Evolutionary conservation across 2,329 filamentous ascomycete genomes (phyloP), one percentile per base, ranked within the genome.

Genomic region (Fusarium buxicola): DNA sequence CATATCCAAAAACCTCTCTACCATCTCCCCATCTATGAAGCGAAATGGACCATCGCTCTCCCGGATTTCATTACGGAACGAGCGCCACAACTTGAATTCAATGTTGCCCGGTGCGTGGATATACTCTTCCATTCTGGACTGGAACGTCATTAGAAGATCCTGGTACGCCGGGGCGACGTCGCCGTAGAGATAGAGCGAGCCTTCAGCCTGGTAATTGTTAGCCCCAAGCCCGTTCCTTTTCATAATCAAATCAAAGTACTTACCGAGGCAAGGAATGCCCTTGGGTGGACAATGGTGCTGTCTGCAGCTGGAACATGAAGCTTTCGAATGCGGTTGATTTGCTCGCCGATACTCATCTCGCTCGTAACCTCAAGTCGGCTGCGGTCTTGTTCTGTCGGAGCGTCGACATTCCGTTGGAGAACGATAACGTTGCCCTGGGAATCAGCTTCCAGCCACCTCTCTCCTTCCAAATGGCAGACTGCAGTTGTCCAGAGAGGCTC

Each of bases 21-120:
- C 82, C 69, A 98, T 81, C 74, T 97, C 94, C 0, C 94, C 95
- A 71, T 99, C 95, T 11, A 99, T 86, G 70, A 98, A 98, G 2
- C 94, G 84, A 71, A 87, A 91, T 0, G 95, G 94, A 34, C 90
- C 92, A 1, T 91, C 88, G 0, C 90, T 91, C 3, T 90, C 88
- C 0, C 86, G 85, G 57, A 91, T 86, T 21, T 86, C 81, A 50
- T 88, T 96, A 59, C 87, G 87, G 78, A 94, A 96, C 0, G 90
- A 90, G n/a, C 95, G 86, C 79, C 92, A 99, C 18, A 83, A 81
- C 34, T 87, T 85, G 75, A 97, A 98, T 1, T 88, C 83, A 44
- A 96, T 85, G 43, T 88, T 80, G 0, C 95, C 95, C 0, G 90
- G 85, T 1, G 86, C 88, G 31, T 85, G 79, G 25, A 97, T 82